Conservation (phyloP, 441 rosid species). For the Populus hybrid region DNA sequence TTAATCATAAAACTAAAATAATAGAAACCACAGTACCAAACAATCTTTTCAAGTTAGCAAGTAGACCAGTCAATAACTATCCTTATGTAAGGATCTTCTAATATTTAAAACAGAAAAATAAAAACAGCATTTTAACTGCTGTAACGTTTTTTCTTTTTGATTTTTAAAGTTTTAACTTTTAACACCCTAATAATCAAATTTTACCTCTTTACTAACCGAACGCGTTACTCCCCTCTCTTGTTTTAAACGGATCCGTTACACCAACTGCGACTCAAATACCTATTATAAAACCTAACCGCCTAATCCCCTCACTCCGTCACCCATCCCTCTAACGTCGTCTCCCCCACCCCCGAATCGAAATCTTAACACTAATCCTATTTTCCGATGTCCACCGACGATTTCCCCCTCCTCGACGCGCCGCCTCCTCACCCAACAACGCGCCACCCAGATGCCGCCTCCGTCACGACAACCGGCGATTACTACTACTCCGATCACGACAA, state of each 20-base stretch:
- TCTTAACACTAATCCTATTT: background rate
- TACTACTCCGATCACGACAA: slow-evolving; percentile 24
- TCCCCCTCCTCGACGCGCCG: slow-evolving; percentile 29
- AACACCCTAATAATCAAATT: background rate
- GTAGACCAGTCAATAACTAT: no score
- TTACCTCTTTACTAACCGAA: background rate
- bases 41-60: no score
- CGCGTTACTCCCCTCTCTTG: background rate
- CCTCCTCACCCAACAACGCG: slow-evolving; percentile 11
- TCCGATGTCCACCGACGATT: slow-evolving; percentile 37
- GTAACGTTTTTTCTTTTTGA: background rate
- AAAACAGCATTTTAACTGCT: background rate
- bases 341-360: background rate
- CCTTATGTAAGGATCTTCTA: no score
- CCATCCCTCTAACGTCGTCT: slow-evolving; percentile 16
- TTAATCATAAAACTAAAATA: no score
- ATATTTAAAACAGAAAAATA: background rate
- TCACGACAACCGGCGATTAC: slow-evolving; percentile 17
- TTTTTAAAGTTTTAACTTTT: no score
- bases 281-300: background rate
- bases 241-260: slow-evolving; percentile 37
- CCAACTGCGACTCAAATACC: background rate
- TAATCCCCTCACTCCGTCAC: slow-evolving; percentile 19
- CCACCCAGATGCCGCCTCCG: slow-evolving; percentile 20
- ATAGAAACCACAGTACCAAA: no score